These are phyloP conservation scores for Chlorella sp. DNA, from an alignment of 139 green algal species.

Conservation along the genomic window DNA sequence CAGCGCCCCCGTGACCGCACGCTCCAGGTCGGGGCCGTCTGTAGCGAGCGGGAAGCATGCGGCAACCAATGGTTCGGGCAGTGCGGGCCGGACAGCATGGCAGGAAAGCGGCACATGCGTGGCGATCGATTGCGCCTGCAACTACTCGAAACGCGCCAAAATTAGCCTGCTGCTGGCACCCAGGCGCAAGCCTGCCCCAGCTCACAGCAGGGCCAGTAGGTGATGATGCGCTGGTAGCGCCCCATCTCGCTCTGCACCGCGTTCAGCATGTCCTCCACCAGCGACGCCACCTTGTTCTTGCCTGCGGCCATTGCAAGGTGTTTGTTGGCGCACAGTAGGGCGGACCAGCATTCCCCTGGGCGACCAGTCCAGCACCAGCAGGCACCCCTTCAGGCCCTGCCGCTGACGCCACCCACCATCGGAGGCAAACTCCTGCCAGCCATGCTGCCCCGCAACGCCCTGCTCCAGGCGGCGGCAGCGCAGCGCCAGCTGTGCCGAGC, in stretches of 20 bases:
- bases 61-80: too few relatives aligned
- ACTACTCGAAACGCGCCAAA: too few relatives aligned
- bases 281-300: conserved; percentile 43
- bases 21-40: conserved; percentile 48
- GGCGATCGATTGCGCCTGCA: too few relatives aligned
- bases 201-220: conserved; percentile 59
- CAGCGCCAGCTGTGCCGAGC: conserved; percentile 29
- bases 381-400: too few relatives aligned
- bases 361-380: too few relatives aligned
- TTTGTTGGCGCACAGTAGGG: too few relatives aligned
- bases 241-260: conserved; percentile 53
- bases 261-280: conserved; percentile 63
- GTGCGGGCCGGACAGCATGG: too few relatives aligned
- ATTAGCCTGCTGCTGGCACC: too few relatives aligned
- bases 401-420: conserved; percentile 29
- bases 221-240: conserved; percentile 61
- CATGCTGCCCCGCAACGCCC: conserved; percentile 8
- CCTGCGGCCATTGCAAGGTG: conserved; percentile 40
- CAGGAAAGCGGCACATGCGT: too few relatives aligned
- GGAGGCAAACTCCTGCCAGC: conserved; percentile 33
- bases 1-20: conserved; percentile 47
- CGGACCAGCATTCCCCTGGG: too few relatives aligned
- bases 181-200: background rate
- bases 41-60: too few relatives aligned
- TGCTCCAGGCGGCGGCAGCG: conserved; percentile 48